These are phyloP conservation scores for Luffa aegyptiaca DNA, from an alignment of 306 rosid species.

Conservation along the genomic window DNA sequence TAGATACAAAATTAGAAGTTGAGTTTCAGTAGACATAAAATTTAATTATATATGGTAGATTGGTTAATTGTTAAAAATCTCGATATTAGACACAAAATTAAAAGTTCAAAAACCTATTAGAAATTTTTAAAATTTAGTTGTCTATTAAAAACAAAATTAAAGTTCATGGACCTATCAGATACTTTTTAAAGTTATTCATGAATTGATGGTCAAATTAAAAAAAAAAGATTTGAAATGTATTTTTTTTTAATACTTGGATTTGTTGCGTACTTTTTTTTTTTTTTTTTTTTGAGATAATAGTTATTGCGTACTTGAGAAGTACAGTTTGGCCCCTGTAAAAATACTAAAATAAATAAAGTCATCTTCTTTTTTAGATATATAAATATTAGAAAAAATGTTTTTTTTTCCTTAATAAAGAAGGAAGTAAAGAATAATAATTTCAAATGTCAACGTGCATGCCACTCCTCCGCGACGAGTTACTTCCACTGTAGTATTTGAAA, in stretches of 20 bases:
- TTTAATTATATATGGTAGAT: no score
- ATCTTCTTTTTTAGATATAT: not conserved
- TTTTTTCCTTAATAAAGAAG: not conserved
- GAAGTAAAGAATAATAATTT: not conserved
- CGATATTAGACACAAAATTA: no score
- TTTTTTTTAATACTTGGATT: not conserved
- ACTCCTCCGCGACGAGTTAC: not conserved
- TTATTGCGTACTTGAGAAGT: not conserved
- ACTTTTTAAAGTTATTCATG: not conserved
- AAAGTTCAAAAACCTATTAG: no score
- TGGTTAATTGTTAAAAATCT: no score
- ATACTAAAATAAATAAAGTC: not conserved
- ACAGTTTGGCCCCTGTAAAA: not conserved
- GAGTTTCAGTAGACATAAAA: no score
- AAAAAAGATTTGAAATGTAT: not conserved
- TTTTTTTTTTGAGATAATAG: not conserved
- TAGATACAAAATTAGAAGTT: no score
- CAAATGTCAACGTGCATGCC: not conserved
- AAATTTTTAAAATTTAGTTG: no score
- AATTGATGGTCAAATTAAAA: not conserved
- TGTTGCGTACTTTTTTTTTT: not conserved
- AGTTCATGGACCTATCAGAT: no score
- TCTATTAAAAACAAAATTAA: no score
- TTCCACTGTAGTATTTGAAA: not conserved
- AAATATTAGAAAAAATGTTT: not conserved